Evolutionary conservation across 2,329 filamentous ascomycete species (phyloP).

Genomic region (Neofusicoccum cordaticola): DNA sequence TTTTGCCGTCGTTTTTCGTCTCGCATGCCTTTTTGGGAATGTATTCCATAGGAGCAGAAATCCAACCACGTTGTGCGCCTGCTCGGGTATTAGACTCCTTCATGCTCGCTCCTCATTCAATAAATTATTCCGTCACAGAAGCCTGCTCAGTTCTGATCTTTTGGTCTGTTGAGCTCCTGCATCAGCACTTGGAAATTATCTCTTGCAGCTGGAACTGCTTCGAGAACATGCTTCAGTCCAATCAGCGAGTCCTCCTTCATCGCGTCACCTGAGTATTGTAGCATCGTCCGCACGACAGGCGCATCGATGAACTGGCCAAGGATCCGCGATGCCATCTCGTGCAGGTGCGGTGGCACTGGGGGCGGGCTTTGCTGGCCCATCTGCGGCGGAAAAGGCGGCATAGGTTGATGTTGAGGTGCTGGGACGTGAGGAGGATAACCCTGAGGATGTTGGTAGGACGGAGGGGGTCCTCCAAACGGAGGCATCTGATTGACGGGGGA

Average conservation of each 20-base stretch:
- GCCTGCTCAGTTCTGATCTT: background rate
- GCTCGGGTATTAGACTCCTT: no score
- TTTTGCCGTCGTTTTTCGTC: background rate
- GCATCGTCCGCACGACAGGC: slow-evolving; percentile 41
- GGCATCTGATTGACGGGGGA: slow-evolving; percentile 3
- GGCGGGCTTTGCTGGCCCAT: slow-evolving; percentile 7
- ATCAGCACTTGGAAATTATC: slow-evolving; percentile 50
- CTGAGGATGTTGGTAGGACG: slow-evolving; percentile 35
- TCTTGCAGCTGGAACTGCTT: slow-evolving; percentile 62
- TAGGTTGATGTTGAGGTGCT: slow-evolving; percentile 34
- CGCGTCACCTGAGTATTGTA: slow-evolving; percentile 31
- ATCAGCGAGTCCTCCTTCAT: slow-evolving; percentile 61
- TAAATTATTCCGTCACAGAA: background rate
- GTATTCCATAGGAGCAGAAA: no score
- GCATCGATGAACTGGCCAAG: slow-evolving; percentile 43
- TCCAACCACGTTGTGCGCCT: no score
- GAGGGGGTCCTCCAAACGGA: background rate
- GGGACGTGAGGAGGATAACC: slow-evolving; percentile 24
- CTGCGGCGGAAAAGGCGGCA: slow-evolving; percentile 20
- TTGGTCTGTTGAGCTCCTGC: slow-evolving; percentile 6
- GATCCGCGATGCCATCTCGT: slow-evolving; percentile 38
- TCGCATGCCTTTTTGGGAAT: background rate
- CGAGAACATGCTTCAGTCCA: slow-evolving; percentile 67
- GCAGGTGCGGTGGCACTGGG: slow-evolving; percentile 17
- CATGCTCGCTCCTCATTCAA: background rate